Evolutionary conservation across 495 filamentous ascomycete genomes (phyloP), one percentile per base, ranked within the genome.

Genomic region (Penicillium robsamsonii): DNA sequence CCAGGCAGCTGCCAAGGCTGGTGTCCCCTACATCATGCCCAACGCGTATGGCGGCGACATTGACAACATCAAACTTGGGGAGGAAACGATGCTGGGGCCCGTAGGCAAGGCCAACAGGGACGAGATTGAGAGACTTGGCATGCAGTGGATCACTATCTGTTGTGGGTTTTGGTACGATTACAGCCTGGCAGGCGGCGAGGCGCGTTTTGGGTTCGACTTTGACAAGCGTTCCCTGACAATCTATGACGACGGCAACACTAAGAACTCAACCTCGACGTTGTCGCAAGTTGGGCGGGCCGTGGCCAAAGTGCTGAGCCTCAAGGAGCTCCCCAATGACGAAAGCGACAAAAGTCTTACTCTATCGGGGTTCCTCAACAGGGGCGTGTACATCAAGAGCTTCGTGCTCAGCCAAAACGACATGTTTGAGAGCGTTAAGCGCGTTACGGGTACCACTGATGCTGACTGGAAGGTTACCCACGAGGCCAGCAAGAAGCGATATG

Each of bases 11-110:
- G 81, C 77, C 17, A 76, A 79, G 38, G 85, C 87, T 2, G 80
- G 79, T 20, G 79, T 90, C 2, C 71, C 70, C 2, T 88, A 83
- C 67, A 58, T 90, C 56, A 68, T 88, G 52, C 86, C 88, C 8
- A 87, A 87, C 62, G 75, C 74, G 33, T 88, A 71, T 45, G 79
- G 71, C 22, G 46, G 45, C 13, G 81, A 85, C 55, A 62, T 67
- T 47, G 61, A 57, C 0, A 33, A 70, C 37, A 27, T 49, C 20
- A 50, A 56, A 40, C 56, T 67, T 30, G 62, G 56, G 5, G n/a
- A 70, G 12, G 64, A 63, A 0, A 57, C 15, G 1, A 31, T 65
- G 35, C 38, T 63, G 3, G 67, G 64, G 0, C 62, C 62, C 30
- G 24, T 57, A 0, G 64, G 45, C 43, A 51, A 57, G 18, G 59